A percentile compares a stretch with the other conserved stretches of the same genome.
These are phyloP conservation scores for Alternaria postmessia DNA, from an alignment of 2,329 filamentous ascomycete species.

Conservation along the genomic window DNA sequence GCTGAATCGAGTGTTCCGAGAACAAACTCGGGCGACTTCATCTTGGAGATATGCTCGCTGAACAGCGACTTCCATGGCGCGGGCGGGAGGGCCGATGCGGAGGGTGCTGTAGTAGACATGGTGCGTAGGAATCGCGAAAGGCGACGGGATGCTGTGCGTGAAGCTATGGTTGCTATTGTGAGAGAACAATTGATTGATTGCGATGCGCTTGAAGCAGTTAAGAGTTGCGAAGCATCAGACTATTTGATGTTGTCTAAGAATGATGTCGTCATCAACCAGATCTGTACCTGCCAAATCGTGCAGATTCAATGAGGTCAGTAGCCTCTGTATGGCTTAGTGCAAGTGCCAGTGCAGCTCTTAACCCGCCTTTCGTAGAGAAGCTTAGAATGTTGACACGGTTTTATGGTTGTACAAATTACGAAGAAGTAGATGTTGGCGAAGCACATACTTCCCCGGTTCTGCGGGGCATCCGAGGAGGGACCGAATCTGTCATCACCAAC, in stretches of 20 bases:
- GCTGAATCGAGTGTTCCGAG: slow-evolving; percentile 59
- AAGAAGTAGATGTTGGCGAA: background rate
- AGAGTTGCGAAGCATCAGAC: slow-evolving; percentile 1
- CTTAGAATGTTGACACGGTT: background rate
- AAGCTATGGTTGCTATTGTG: slow-evolving; percentile 51
- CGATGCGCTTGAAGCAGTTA: slow-evolving; percentile 1
- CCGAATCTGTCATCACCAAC: background rate
- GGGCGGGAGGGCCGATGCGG: slow-evolving; percentile 46
- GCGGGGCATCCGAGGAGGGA: background rate
- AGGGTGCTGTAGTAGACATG: slow-evolving; percentile 57
- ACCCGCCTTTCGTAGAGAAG: background rate
- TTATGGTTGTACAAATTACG: background rate
- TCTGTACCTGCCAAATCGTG: slow-evolving; percentile 12
- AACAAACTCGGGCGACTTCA: slow-evolving; percentile 60
- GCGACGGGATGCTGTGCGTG: slow-evolving; percentile 43
- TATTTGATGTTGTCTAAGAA: slow-evolving; percentile 13
- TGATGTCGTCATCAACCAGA: slow-evolving; percentile 33
- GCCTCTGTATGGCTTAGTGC: background rate
- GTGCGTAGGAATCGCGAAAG: slow-evolving; percentile 53
- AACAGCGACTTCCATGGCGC: slow-evolving; percentile 64
- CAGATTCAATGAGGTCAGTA: slow-evolving; percentile 20
- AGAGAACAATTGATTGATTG: background rate
- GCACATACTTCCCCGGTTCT: background rate
- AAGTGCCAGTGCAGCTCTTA: background rate
- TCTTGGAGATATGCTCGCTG: slow-evolving; percentile 58